Evolutionary conservation across 495 filamentous ascomycete species (phyloP).

Genomic region (Xylaria longipes): DNA sequence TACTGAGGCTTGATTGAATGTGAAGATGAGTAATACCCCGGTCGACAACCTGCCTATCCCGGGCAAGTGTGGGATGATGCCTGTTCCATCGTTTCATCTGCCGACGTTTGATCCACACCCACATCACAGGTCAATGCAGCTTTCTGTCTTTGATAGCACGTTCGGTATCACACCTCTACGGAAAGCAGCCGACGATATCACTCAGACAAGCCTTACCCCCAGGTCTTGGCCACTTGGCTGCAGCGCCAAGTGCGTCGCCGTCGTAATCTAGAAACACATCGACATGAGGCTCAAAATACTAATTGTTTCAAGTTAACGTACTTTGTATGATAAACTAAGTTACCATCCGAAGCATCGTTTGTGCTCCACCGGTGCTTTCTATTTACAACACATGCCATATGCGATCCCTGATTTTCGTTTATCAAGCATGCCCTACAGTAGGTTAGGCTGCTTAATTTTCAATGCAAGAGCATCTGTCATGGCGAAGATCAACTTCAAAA

Average conservation of each 20-base stretch:
- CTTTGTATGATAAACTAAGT: neutral
- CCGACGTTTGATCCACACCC: slow-evolving; percentile 17
- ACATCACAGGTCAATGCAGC: neutral
- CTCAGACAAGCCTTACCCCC: slow-evolving; percentile 19
- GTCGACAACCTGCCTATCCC: slow-evolving; percentile 18
- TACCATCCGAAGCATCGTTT: neutral
- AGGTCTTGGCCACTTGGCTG: slow-evolving; percentile 24
- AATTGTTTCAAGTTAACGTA: neutral
- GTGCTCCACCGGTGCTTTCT: neutral
- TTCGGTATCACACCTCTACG: slow-evolving; percentile 9
- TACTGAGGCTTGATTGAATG: neutral
- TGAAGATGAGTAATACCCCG: neutral
- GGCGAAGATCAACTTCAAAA: slow-evolving; percentile 5
- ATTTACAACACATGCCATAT: slow-evolving; percentile 1
- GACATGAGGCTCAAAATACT: slow-evolving; percentile 21
- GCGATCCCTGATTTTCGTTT: slow-evolving; percentile 9
- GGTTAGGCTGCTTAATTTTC: neutral
- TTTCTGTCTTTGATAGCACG: neutral
- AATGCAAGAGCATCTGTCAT: slow-evolving; percentile 9
- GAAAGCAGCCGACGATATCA: slow-evolving; percentile 2
- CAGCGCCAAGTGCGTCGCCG: slow-evolving; percentile 20
- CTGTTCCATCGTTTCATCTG: slow-evolving; percentile 21
- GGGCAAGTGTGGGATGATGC: neutral
- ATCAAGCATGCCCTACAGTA: neutral
- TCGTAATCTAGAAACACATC: neutral